Base-by-base conservation (phyloP, 768 basidiomycete genomes). In the Hydnomerulius pinastri region DNA sequence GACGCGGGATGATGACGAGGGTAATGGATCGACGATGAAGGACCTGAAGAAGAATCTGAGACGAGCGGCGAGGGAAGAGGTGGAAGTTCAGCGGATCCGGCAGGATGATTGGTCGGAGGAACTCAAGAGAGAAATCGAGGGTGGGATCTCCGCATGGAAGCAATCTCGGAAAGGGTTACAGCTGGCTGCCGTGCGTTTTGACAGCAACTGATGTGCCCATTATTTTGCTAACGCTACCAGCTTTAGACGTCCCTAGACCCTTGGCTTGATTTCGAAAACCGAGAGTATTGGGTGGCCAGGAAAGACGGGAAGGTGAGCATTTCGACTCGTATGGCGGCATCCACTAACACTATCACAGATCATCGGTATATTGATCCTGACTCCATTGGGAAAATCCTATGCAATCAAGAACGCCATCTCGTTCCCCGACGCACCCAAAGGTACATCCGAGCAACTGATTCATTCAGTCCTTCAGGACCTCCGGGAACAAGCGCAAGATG, bases 31-130 rank as follows among this genome's bases (percentile, higher is more conserved):
- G 21, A 69, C 73, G 50, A 75, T 81, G 52, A 84, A 83, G 63
- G 80, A 81, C 48, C 63, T 85, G 56, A 79, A 80, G 65, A 79
- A 82, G 67, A 86, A 87, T 63, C 68, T 84, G 20, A 74, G 78
- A 41, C 69, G 78, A 13, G 83, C 84, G 9, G 74, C 83, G 65
- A 77, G 74, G 50, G 80, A 75, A 28, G 70, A 77, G 25, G 78
- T 87, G 9, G 65, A 73, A 46, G 72, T 84, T 17, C 64, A 67
- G 25, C 80, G 78, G 52, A 62, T 83, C 17, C 63, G 65, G 13
- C 62, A 63, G 12, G 58, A 73, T 43, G 60, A 43, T 0, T 78
- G 74, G 73, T 73, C 70, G 0, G 66, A 73, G 3, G 74, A 76
- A 8, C 73, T 80, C 17, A 77, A 69, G 65, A 55, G 57, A 12